A percentile compares a stretch with the other conserved stretches of the same genome.
phyloP scores from a whole-genome alignment of 2,329 filamentous ascomycete species.

The Phyllosticta citrichinensis region DNA sequence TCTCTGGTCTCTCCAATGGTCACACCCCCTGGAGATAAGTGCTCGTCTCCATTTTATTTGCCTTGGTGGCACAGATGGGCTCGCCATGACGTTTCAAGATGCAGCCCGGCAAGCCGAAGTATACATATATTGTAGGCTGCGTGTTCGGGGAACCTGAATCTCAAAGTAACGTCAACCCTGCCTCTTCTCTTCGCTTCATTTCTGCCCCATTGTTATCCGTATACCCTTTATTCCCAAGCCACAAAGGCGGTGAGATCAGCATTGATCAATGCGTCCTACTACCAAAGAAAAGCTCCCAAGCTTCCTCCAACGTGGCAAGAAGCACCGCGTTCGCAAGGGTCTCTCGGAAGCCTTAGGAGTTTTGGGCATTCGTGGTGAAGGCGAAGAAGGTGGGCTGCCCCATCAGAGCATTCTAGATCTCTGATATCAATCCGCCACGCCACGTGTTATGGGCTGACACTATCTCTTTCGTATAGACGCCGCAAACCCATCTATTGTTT shows the following conservation, averaged over 20 bases:
- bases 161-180: constrained; percentile 5
- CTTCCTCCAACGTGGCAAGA: constrained; percentile 7
- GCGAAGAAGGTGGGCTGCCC: constrained; percentile 8
- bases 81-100: constrained; percentile 8
- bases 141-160: background rate
- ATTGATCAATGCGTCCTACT: constrained; percentile 12
- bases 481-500: constrained; percentile 4
- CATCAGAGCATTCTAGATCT: constrained; percentile 7
- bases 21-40: background rate
- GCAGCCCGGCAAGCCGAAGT: background rate
- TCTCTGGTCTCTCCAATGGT: constrained; percentile 5
- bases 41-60: constrained; percentile 8
- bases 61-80: constrained; percentile 4
- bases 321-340: constrained; percentile 11
- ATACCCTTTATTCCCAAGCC: constrained; percentile 4
- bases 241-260: constrained; percentile 11
- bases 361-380: constrained; percentile 8
- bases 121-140: constrained; percentile 2
- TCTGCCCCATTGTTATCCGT: constrained; percentile 4
- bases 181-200: constrained; percentile 4
- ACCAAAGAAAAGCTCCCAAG: constrained; percentile 5
- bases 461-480: background rate
- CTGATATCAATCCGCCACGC: constrained; percentile 6
- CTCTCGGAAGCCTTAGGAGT: constrained; percentile 8
- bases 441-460: constrained; percentile 5